These are phyloP conservation scores for Starmerella tilneyi DNA, from an alignment of 805 yeast species.

Conservation along the genomic window DNA sequence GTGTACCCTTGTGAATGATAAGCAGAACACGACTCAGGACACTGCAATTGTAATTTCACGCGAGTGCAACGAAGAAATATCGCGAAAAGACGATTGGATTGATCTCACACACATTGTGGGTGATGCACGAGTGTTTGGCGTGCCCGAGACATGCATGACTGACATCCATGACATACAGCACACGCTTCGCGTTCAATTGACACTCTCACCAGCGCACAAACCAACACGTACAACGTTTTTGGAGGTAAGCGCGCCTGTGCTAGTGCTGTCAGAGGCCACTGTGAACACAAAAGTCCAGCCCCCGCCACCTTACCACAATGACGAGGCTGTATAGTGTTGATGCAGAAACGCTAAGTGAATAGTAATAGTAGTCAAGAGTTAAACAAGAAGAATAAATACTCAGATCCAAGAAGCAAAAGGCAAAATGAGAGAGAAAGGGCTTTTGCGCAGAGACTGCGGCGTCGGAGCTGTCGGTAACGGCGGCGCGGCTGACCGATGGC, in stretches of 20 bases:
- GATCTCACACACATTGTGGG: constrained; percentile 8
- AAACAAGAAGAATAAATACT: not conserved
- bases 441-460: not conserved
- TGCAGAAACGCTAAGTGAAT: not conserved
- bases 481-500: too few relatives aligned
- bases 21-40: not conserved
- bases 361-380: not conserved
- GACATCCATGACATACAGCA: constrained; percentile 10
- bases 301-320: too few relatives aligned
- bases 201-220: constrained; percentile 1
- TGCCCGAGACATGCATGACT: constrained; percentile 12
- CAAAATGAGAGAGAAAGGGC: not conserved
- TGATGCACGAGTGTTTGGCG: constrained; percentile 9
- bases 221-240: constrained; percentile 2
- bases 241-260: constrained; percentile 6
- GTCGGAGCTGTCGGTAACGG: not conserved
- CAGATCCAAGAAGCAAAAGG: constrained; percentile 1
- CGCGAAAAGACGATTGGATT: constrained; percentile 1
- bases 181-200: constrained; percentile 6
- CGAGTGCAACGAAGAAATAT: not conserved
- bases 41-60: constrained; percentile 6
- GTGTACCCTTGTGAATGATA: constrained; percentile 2
- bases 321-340: too few relatives aligned
- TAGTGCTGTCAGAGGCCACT: constrained; percentile 8
- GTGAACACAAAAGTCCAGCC: not conserved